Evolutionary conservation across 257 asterid species (phyloP).

Genomic region (Anisodus tanguticus): DNA sequence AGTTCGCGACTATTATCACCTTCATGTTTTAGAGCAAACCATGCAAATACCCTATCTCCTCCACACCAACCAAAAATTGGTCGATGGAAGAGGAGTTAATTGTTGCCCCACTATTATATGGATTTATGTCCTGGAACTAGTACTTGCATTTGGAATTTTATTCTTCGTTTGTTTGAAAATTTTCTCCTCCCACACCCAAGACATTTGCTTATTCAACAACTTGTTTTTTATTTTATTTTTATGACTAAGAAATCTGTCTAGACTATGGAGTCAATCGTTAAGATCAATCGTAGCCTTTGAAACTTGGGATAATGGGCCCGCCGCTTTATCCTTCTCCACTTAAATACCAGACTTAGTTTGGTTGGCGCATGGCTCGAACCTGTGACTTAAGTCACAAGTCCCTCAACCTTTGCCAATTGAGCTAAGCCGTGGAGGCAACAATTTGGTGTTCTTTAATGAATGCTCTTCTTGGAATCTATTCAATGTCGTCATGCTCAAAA

Average conservation of each 20-base stretch:
- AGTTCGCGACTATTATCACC: neutral
- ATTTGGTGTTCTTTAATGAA: neutral
- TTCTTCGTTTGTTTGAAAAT: neutral
- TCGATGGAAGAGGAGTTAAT: neutral
- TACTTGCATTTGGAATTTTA: neutral
- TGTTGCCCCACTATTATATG: neutral
- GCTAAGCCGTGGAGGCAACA: neutral
- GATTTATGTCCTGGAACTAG: neutral
- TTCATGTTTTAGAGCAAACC: neutral
- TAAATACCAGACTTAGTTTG: neutral
- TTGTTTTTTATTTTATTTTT: neutral
- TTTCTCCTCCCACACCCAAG: neutral
- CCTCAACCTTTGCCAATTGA: neutral
- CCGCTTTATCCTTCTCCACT: neutral
- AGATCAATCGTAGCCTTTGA: neutral
- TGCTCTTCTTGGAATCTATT: slow-evolving; percentile 1
- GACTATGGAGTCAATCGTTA: no score
- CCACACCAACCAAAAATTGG: neutral
- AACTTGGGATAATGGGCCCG: neutral
- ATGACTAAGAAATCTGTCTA: no score
- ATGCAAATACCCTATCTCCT: neutral
- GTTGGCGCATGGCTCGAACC: neutral
- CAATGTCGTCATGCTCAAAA: neutral
- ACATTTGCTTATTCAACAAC: neutral
- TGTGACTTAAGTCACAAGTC: neutral